phyloP scores from a whole-genome alignment of 2,329 filamentous ascomycete genomes.

The Fusarium piperis region DNA sequence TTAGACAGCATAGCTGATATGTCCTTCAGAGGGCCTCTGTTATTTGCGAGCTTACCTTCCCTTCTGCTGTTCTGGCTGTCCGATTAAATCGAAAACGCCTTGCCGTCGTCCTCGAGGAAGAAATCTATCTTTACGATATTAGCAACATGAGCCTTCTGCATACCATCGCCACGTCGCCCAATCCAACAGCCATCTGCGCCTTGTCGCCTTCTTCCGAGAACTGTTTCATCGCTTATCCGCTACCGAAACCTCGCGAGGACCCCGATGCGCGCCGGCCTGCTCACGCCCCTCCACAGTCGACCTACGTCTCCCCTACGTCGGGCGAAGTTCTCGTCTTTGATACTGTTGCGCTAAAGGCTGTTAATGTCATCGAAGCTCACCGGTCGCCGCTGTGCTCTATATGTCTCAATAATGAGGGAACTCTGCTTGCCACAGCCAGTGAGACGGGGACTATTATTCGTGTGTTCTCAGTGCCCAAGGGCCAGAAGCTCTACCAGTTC shows the following conservation, averaged over 20 bases:
- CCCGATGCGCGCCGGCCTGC: conserved; percentile 69
- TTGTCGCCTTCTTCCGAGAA: conserved; percentile 94
- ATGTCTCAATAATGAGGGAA: conserved; percentile 91
- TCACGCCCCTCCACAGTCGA: conserved; percentile 84
- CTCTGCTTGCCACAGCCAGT: conserved; percentile 89
- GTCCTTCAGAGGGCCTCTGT: conserved; percentile 70
- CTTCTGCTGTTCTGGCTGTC: conserved; percentile 93
- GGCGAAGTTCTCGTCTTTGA: conserved; percentile 96
- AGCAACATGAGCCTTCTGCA: conserved; percentile 96
- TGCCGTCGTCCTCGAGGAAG: conserved; percentile 91
- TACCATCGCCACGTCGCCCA: conserved; percentile 93
- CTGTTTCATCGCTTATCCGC: conserved; percentile 93
- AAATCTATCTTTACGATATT: conserved; percentile 98
- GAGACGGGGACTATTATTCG: conserved; percentile 98
- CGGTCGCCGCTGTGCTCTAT: conserved; percentile 91
- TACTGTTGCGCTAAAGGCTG: conserved; percentile 85
- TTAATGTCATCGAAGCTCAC: conserved; percentile 96
- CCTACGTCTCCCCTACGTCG: conserved; percentile 83
- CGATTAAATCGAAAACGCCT: conserved; percentile 93
- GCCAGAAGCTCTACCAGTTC: conserved; percentile 95
- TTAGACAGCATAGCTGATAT: conserved; percentile 24
- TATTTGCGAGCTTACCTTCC: conserved; percentile 98
- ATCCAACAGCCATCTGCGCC: conserved; percentile 89
- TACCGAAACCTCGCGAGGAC: conserved; percentile 77
- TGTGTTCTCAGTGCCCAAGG: conserved; percentile 91